These are phyloP conservation scores for carrot (Daucus carota) DNA, from an alignment of 129 eudicot species.

Conservation along the genomic window DH1_v3.0 NC_030388.2:1111001-1111500, in stretches of 20 bases:
- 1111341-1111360: neutral
- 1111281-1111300: slow-evolving; percentile 24
- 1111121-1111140: slow-evolving; percentile 12
- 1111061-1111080: too few relatives aligned
- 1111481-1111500: too few relatives aligned
- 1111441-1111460: too few relatives aligned
- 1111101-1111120: slow-evolving; percentile 1
- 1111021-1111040: too few relatives aligned
- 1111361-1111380: too few relatives aligned
- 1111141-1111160: slow-evolving; percentile 8
- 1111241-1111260: slow-evolving; percentile 33
- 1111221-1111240: slow-evolving; percentile 14
- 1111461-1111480: too few relatives aligned
- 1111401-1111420: too few relatives aligned
- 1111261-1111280: slow-evolving; percentile 34
- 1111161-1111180: neutral
- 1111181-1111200: slow-evolving; percentile 35
- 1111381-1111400: too few relatives aligned
- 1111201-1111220: slow-evolving; percentile 29
- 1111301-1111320: neutral
- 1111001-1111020: too few relatives aligned
- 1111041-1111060: too few relatives aligned
- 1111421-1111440: too few relatives aligned
- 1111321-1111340: neutral
- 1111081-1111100: neutral